Evolutionary conservation across 2,329 filamentous ascomycete genomes (phyloP).

Genomic region (Phoma sp.): DNA sequence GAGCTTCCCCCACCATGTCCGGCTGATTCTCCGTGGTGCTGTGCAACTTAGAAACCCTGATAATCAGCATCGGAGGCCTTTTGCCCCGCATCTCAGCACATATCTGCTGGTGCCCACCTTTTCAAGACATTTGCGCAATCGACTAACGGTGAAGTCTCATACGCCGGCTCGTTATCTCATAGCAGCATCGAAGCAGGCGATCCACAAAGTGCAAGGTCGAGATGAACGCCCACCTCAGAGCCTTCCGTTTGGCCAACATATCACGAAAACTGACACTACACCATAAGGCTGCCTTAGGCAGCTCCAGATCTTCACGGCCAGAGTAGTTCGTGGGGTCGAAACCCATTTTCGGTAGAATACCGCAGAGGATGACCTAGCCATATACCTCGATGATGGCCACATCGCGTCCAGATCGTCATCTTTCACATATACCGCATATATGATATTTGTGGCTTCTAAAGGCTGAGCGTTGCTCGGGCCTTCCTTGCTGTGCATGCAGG

Average conservation of each 20-base stretch:
- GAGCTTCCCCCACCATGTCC: constrained; percentile 6
- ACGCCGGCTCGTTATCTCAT: not conserved
- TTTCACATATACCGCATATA: constrained; percentile 7
- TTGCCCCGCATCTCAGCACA: not conserved
- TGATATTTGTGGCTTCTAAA: constrained; percentile 6
- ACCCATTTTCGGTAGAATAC: not conserved
- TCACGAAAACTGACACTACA: not conserved
- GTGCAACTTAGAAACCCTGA: not conserved
- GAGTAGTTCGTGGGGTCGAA: constrained; percentile 2
- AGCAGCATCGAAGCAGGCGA: not conserved
- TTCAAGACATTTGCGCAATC: not conserved
- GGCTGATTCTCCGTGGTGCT: constrained; percentile 9
- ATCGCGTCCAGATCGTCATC: constrained; percentile 7
- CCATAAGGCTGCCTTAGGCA: not conserved
- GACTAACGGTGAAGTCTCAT: not conserved
- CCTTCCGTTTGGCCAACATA: not conserved
- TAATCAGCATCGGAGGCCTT: not conserved
- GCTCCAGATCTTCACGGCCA: not conserved
- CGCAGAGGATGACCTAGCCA: not conserved
- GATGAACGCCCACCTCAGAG: not conserved
- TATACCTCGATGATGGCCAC: not conserved
- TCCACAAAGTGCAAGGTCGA: not conserved
- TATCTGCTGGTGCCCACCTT: too few species aligned
- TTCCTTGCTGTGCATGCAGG: constrained; percentile 21
- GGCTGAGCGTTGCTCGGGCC: constrained; percentile 21